These are phyloP conservation scores for Sungouiella thailandica DNA, from an alignment of 805 yeast species.

Conservation along the genomic window DNA sequence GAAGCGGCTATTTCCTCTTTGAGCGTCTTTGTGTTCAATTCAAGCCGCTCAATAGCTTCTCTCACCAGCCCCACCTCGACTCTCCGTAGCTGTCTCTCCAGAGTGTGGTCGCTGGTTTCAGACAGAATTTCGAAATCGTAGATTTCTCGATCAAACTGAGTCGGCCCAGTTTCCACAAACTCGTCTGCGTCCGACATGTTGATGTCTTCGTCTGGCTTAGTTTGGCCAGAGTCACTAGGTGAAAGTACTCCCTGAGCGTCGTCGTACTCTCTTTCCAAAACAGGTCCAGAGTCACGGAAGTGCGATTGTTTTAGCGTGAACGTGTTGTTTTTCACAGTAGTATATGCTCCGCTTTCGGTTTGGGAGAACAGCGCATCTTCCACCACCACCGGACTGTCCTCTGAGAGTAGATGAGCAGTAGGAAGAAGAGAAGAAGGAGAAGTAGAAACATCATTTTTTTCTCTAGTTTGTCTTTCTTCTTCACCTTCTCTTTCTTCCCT, in stretches of 20 bases:
- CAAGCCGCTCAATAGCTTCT: too few relatives aligned
- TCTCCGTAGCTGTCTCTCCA: background rate
- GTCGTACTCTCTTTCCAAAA: constrained; percentile 2
- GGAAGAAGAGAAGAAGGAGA: too few relatives aligned
- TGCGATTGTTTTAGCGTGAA: constrained; percentile 9
- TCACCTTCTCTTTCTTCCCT: too few relatives aligned
- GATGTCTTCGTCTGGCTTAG: background rate
- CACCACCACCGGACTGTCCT: too few relatives aligned
- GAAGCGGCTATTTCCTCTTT: too few relatives aligned
- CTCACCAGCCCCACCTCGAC: too few relatives aligned
- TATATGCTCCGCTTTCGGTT: background rate
- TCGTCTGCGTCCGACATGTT: constrained; percentile 12
- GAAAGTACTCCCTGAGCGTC: too few relatives aligned
- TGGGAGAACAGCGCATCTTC: background rate
- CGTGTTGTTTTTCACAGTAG: constrained; percentile 1
- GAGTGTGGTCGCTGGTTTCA: background rate
- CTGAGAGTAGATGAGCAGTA: too few relatives aligned
- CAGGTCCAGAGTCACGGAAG: constrained; percentile 7
- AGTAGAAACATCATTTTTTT: too few relatives aligned
- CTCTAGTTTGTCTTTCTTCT: too few relatives aligned
- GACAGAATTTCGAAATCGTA: constrained; percentile 4
- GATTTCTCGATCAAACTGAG: constrained; percentile 3
- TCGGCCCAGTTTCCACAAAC: constrained; percentile 4
- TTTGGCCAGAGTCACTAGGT: too few relatives aligned
- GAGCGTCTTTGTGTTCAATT: too few relatives aligned